Evolutionary conservation across 2,329 filamentous ascomycete genomes (phyloP).

Genomic region (Fusarium sp.): DNA sequence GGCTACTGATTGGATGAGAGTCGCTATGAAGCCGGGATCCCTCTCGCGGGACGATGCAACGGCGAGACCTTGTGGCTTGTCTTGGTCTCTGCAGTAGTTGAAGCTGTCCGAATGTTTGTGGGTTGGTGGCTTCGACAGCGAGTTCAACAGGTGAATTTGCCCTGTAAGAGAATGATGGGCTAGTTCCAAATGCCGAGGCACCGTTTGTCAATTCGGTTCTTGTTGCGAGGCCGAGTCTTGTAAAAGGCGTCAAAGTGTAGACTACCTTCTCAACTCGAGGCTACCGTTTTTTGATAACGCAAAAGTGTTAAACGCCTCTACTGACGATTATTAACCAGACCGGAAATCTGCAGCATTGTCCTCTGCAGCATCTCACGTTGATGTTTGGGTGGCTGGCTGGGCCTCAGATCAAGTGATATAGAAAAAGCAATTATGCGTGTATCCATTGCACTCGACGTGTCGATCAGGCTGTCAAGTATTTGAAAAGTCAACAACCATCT

Average conservation of each 20-base stretch:
- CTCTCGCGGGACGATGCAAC: slow-evolving; percentile 7
- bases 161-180: background rate
- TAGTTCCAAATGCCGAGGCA: background rate
- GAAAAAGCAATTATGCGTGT: background rate
- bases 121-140: slow-evolving; percentile 8
- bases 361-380: slow-evolving; percentile 6
- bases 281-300: background rate
- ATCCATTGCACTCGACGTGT: background rate
- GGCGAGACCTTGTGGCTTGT: slow-evolving; percentile 25
- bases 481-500: background rate
- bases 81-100: slow-evolving; percentile 10
- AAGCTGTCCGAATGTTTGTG: background rate
- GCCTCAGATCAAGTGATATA: slow-evolving; percentile 13
- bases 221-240: background rate
- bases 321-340: slow-evolving; percentile 9
- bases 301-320: slow-evolving; percentile 14
- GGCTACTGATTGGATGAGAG: background rate
- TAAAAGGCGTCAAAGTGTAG: slow-evolving; percentile 11
- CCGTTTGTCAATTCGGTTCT: background rate
- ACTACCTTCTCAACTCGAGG: background rate
- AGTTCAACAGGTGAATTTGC: background rate
- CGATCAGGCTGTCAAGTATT: background rate
- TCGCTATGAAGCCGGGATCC: background rate
- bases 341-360: background rate
- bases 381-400: slow-evolving; percentile 2